phyloP scores from a whole-genome alignment of 2,329 filamentous ascomycete genomes.

The Colletotrichum sp. region DNA sequence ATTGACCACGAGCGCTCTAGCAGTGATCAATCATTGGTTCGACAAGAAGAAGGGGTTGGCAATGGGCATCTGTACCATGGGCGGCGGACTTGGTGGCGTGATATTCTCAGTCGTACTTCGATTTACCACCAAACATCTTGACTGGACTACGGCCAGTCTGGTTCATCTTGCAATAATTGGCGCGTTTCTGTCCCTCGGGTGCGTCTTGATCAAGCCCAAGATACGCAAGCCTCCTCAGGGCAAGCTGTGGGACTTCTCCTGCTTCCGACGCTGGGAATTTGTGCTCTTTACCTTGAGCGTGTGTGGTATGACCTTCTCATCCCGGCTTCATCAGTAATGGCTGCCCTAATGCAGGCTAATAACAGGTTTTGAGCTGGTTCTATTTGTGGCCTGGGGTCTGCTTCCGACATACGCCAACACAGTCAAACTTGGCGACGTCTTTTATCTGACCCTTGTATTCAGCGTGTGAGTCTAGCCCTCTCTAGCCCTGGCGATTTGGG shows the following conservation, averaged over 20 bases:
- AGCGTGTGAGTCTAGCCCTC: conserved; percentile 30
- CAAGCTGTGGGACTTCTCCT: conserved; percentile 15
- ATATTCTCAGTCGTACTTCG: conserved; percentile 32
- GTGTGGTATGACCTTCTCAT: conserved; percentile 25
- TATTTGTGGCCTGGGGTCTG: conserved; percentile 35
- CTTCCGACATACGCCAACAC: conserved; percentile 31
- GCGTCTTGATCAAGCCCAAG: conserved; percentile 23
- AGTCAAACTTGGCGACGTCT: conserved; percentile 27
- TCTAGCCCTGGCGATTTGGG: background rate
- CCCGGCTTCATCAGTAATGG: background rate
- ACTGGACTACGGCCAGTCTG: conserved; percentile 26
- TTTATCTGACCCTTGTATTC: conserved; percentile 33
- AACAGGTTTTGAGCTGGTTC: conserved; percentile 33
- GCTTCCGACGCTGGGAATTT: conserved; percentile 27
- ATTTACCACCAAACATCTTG: conserved; percentile 25
- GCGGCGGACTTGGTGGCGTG: conserved; percentile 33
- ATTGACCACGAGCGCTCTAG: conserved; percentile 29
- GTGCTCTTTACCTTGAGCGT: conserved; percentile 29
- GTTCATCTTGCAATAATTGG: conserved; percentile 27
- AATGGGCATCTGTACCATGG: conserved; percentile 29
- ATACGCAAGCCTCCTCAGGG: background rate
- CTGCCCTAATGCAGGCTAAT: background rate
- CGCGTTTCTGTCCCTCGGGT: conserved; percentile 24
- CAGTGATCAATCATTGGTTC: conserved; percentile 32
- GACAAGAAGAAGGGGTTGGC: conserved; percentile 22